Evolutionary conservation across 371 early-diverging fungal species (phyloP), one percentile per base, ranked within the genome.

Genomic region (Umbelopsis sp.): DNA sequence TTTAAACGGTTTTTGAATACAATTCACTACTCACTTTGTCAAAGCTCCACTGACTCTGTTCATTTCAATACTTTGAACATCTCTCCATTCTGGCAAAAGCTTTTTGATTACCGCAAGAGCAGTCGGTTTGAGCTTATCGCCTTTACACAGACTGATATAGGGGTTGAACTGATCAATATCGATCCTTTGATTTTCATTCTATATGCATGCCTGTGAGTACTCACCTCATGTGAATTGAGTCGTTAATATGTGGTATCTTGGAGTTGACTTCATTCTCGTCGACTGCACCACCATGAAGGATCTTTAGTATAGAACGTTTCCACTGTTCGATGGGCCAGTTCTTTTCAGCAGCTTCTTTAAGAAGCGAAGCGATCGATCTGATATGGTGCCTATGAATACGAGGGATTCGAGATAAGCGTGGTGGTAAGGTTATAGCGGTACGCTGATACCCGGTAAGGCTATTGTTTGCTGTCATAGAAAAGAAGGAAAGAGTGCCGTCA

Each of bases 31-130:
- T 66, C 70, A 77, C 77, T 95, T 95, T 68, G 95, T 94, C 82
- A 94, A 75, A 2, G 95, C 95, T 16, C 94, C 94, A 69, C 89
- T 89, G 63, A 95, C 75, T 32, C 91, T 81, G 0, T 74, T 67
- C 22, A 93, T 68, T 3, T 72, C 20, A 32, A 92, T 53, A 24
- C 63, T 48, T 29, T 79, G 24, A n/a, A 72, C 74, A 45, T 80
- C 74, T 12, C 71, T 63, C 86, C 86, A 87, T 38, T 80, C 84
- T 41, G 84, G 83, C 11, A 87, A 66, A 37, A 76, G 67, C 0
- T 50, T 57, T 32, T 67, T 65, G 48, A 75, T 65, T 14, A 81
- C 46, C 10, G 65, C 63, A 20, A 77, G 64, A 3, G 78, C 66
- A 44, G 62, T 63, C 44, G 22, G 37, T 46, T 52, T 50, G 46